A percentile compares a stretch with the other conserved stretches of the same genome.
Conservation (phyloP, 1,284 basidiomycete genomes). For the Meripilus lineatus region DNA sequence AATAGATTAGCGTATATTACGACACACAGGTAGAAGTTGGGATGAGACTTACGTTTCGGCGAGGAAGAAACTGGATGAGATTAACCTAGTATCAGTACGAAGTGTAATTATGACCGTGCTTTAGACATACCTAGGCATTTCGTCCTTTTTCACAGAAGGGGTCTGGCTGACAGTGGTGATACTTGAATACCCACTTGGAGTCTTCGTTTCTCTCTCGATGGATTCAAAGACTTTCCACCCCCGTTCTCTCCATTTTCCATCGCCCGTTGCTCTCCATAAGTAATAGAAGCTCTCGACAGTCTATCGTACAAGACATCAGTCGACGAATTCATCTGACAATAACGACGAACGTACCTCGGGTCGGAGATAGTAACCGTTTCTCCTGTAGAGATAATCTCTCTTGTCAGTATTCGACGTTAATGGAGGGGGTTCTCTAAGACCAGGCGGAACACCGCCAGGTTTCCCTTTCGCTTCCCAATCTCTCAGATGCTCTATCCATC, state of each 20-base stretch:
- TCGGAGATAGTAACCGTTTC: conserved; percentile 46
- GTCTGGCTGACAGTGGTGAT: conserved; percentile 43
- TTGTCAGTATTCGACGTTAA: conserved; percentile 13
- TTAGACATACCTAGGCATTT: conserved; percentile 60
- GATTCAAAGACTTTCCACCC: conserved; percentile 76
- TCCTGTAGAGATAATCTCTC: conserved; percentile 39
- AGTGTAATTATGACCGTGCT: neutral
- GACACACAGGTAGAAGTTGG: neutral
- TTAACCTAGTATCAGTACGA: neutral
- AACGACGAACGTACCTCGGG: conserved; percentile 50
- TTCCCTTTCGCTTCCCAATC: conserved; percentile 43
- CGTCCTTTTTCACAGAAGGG: conserved; percentile 37
- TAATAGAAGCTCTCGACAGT: conserved; percentile 67
- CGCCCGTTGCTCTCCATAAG: conserved; percentile 66
- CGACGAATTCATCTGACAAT: neutral
- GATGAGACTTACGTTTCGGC: conserved; percentile 55
- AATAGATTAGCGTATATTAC: neutral
- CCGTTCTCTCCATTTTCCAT: conserved; percentile 66
- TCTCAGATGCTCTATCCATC: conserved; percentile 51
- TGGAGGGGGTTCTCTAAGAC: conserved; percentile 37
- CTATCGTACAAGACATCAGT: conserved; percentile 28
- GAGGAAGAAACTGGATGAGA: conserved; percentile 53
- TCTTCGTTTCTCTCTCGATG: conserved; percentile 55
- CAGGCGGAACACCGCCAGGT: conserved; percentile 44
- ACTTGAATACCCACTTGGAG: conserved; percentile 54